Base-by-base conservation (phyloP, 2,329 filamentous ascomycete genomes). In the Claviceps sp. region DNA sequence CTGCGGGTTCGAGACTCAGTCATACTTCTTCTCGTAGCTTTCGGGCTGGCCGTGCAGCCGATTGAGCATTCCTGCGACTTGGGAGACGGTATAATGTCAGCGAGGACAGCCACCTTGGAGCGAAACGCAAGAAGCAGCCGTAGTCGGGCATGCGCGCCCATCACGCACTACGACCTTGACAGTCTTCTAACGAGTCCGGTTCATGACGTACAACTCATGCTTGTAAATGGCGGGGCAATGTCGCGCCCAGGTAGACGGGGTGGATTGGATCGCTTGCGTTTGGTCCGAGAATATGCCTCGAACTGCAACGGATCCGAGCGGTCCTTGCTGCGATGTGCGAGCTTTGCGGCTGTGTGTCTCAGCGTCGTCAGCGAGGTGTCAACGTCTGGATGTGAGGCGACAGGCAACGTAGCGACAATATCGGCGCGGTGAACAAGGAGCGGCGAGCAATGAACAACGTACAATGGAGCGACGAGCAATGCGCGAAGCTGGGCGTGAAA, bases 11-110 rank as follows among this genome's bases (percentile, higher is more conserved):
- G 16, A 22, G 41, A n/a, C 20, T 48, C 22, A 48, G 47, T 46
- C 58, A 64, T 73, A 94, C 88, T 98, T 98, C 73, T 95, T 95
- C 68, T 97, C 93, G 75, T 98, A 98, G 74, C 88, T 96, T 61
- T 95, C 89, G 60, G 91, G 91, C 74, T 97, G 91, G 70, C 90
- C 89, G 64, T 94, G 88, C 64, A 96, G 85, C 79, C 91, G 89
- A 74, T 91, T 95, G 63, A 96, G 78, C 88, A 96, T 95, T 65
- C 79, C 85, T 61, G 85, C 75, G 73, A 95, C 89, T 95, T 37
- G 30, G 52, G 54, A 48, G 52, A 51, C 26, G 26, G 8, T 2
- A 40, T 18, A 47, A 50, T 41, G 37, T 48, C 18, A 44, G 50
- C 24, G 14, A 16, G 26, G 37, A 13, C 11, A 13, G 40, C 13